Base-by-base conservation (phyloP, 1,284 basidiomycete genomes). In the Fomitopsis schrenkii region DNA sequence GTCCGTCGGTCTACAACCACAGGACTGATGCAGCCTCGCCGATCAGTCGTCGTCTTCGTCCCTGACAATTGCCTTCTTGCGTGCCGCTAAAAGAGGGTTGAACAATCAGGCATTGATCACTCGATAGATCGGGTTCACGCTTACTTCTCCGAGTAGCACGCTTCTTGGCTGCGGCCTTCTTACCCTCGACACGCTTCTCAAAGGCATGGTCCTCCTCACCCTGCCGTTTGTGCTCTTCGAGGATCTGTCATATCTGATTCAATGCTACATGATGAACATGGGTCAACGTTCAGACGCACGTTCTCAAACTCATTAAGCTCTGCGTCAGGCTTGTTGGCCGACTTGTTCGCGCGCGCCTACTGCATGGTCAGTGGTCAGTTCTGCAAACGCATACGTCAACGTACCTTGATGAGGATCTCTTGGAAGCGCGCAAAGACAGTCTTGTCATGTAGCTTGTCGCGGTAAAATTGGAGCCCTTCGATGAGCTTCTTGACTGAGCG, bases 401-500 rank as follows among this genome's bases (percentile, higher is more conserved):
- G 54, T 35, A 82, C 87, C 80, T 93, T 94, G 59, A 79, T 78
- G 30, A 99, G 81, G 62, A 99, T 98, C 72, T 98, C 96, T 35
- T 83, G 82, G 76, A 99, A 98, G 52, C 89, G 82, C 55, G 83
- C 82, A 75, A 86, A 98, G 14, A 99, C 97, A 0, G 77, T 81
- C 59, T 87, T 82, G 67, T 98, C 95, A 75, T 97, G 93, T 40
- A 99, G 79, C 77, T 99, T 99, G 80, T 99, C 97, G 64, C 95
- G 90, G 71, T 99, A 98, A 76, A 88, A 91, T 53, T 88, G 91
- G 53, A 97, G 74, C 0, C 94, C 94, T 64, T 98, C 96, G 68
- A 96, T 93, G 63, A 99, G 85, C 75, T 96, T 98, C 85, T 97
- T 98, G 72, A 98, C 85, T 0, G 94, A 95, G 19, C 93, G 85